phyloP scores from a whole-genome alignment of 257 asterid species.

The Agastache rugosa region DNA sequence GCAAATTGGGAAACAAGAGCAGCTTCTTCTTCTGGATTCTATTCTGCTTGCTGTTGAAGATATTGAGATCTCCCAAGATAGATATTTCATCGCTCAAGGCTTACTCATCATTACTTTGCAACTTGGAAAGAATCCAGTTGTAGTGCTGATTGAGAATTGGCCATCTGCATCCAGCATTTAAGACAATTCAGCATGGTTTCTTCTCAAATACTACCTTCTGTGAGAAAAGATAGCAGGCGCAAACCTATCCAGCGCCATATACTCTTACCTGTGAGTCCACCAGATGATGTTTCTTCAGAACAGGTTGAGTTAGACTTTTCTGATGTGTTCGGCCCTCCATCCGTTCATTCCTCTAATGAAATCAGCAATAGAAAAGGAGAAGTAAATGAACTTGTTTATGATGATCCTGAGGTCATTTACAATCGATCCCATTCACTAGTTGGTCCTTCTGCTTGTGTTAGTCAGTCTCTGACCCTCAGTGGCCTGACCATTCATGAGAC shows the following conservation, averaged over 20 bases:
- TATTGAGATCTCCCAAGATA: conserved; percentile 40
- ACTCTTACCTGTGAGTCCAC: conserved; percentile 43
- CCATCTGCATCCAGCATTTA: conserved; percentile 39
- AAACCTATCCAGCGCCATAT: conserved; percentile 35
- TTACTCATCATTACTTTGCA: conserved; percentile 28
- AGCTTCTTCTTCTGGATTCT: conserved; percentile 63
- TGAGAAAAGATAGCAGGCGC: conserved; percentile 34
- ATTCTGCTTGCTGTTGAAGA: conserved; percentile 49
- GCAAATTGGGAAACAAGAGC: conserved; percentile 64
- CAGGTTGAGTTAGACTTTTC: conserved; percentile 56
- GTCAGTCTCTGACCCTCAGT: conserved; percentile 57
- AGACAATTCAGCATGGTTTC: conserved; percentile 46
- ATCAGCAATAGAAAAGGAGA: conserved; percentile 44
- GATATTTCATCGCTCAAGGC: conserved; percentile 32
- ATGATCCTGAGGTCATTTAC: conserved; percentile 65
- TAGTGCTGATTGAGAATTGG: conserved; percentile 34
- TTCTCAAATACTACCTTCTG: conserved; percentile 42
- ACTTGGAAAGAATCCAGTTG: conserved; percentile 39
- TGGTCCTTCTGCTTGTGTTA: conserved; percentile 64
- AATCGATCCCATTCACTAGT: conserved; percentile 71
- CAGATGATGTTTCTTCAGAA: conserved; percentile 49
- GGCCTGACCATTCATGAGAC: conserved; percentile 60
- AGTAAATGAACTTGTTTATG: conserved; percentile 54
- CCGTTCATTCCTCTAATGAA: conserved; percentile 45
- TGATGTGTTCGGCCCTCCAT: conserved; percentile 58